Conservation (phyloP, 805 yeast species). For the Spathaspora gorwiae region DNA sequence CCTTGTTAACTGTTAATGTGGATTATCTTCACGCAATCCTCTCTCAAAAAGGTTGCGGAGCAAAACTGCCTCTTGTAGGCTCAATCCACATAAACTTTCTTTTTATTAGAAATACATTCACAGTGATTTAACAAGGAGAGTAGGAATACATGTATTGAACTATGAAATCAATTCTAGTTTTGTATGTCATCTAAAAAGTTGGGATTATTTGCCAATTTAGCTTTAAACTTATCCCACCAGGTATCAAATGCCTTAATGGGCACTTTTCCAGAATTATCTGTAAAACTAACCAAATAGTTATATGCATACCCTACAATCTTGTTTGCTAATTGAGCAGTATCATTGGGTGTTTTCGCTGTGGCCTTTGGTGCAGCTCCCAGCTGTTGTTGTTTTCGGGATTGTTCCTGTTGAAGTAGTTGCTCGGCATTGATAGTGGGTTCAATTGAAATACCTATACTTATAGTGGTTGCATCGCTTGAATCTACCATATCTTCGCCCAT, state of each 20-base stretch:
- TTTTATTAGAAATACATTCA: too few relatives aligned
- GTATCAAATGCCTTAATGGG: conserved; percentile 82
- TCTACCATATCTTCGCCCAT: conserved; percentile 35
- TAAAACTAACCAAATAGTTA: conserved; percentile 83
- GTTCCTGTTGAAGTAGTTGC: conserved; percentile 45
- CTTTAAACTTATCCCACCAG: conserved; percentile 93
- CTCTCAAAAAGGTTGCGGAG: too few relatives aligned
- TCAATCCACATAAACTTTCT: too few relatives aligned
- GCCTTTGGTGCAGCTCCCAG: conserved; percentile 17
- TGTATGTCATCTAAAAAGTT: conserved; percentile 56
- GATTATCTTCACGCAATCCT: too few relatives aligned
- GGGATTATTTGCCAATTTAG: conserved; percentile 75
- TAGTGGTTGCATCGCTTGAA: conserved; percentile 22
- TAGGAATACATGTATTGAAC: too few relatives aligned
- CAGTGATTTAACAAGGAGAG: too few relatives aligned
- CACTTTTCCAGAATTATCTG: conserved; percentile 74
- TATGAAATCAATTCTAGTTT: conserved; percentile 3
- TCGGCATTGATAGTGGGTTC: conserved; percentile 73
- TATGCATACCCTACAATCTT: conserved; percentile 90
- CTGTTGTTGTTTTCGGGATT: conserved; percentile 15
- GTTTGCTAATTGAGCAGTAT: conserved; percentile 62
- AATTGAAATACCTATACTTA: conserved; percentile 79
- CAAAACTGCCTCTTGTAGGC: too few relatives aligned
- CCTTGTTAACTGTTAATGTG: too few relatives aligned
- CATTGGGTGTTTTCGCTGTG: conserved; percentile 16